These are phyloP conservation scores for Dothideomycetes sp. DNA, from an alignment of 2,329 filamentous ascomycete species.

Conservation along the genomic window DNA sequence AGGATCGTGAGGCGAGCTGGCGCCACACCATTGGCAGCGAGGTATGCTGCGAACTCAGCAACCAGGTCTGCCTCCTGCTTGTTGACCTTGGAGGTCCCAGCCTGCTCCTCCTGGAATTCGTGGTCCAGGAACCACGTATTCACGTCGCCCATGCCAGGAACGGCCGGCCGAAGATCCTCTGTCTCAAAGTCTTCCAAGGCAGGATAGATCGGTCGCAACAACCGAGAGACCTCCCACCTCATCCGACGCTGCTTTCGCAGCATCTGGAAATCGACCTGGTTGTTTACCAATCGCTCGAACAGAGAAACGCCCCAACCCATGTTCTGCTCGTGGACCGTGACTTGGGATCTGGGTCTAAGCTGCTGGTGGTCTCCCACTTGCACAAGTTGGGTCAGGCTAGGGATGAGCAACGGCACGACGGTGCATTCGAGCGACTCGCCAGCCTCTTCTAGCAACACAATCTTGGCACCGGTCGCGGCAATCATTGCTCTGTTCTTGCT, in stretches of 20 bases:
- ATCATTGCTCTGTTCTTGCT: slow-evolving; percentile 69
- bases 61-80: slow-evolving; percentile 65
- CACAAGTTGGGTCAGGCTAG: slow-evolving; percentile 53
- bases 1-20: slow-evolving; percentile 61
- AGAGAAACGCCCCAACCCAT: slow-evolving; percentile 63
- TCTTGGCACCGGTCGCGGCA: slow-evolving; percentile 51
- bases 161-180: slow-evolving; percentile 32
- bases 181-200: slow-evolving; percentile 45
- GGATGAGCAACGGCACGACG: slow-evolving; percentile 48
- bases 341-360: slow-evolving; percentile 57
- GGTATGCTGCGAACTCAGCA: slow-evolving; percentile 58
- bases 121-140: slow-evolving; percentile 56
- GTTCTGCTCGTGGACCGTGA: slow-evolving; percentile 47
- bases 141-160: slow-evolving; percentile 52
- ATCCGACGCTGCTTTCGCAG: slow-evolving; percentile 62
- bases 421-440: slow-evolving; percentile 63
- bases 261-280: slow-evolving; percentile 51
- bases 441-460: slow-evolving; percentile 69
- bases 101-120: slow-evolving; percentile 51
- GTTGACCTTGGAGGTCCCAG: slow-evolving; percentile 55
- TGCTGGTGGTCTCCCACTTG: slow-evolving; percentile 75
- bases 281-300: slow-evolving; percentile 66
- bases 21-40: slow-evolving; percentile 55
- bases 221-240: slow-evolving; percentile 54
- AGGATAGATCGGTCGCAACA: slow-evolving; percentile 53